Base-by-base conservation (phyloP, 2,329 filamentous ascomycete genomes). In the Tolypocladium endophyticum region DNA sequence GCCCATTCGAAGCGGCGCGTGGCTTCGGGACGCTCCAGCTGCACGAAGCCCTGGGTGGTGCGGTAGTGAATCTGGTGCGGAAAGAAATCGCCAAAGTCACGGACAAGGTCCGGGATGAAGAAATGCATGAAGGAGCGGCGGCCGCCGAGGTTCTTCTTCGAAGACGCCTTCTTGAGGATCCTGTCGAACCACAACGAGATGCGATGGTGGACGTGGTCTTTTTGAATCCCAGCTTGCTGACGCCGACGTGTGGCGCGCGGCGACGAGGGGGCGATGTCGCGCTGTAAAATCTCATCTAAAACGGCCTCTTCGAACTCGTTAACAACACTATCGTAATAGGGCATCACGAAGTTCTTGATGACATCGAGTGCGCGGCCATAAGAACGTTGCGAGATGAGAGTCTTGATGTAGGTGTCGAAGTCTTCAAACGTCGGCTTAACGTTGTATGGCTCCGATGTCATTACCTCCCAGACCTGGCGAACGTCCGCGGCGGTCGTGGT, bases 361-460 rank as follows among this genome's bases (percentile, higher is more conserved):
- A 73, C 68, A 12, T 66, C 62, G 47, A 77, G 63, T 5, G 77
- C 74, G 38, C 60, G 68, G 36, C 64, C 66, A 28, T 72, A 61
- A 28, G 58, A 61, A 18, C 66, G 65, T 57, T 65, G 62, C 14
- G 59, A 56, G 58, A 81, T 69, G 41, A 78, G 71, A 0, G 70
- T 65, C 56, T 76, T 75, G 67, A 78, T 67, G 62, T 76, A 70
- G 53, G 75, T 66, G 64, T 77, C 72, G 69, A 82, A 82, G 70
- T 87, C 81, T 18, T 79, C 72, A 61, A 89, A 78, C 0, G 76
- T 81, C 0, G 87, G 85, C 9, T 73, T 64, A 55, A 87, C 69
- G 59, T 79, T 77, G 72, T 85, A 83, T 0, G 83, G 83, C n/a
- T 74, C 69, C 4, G 77, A 74, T 0, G 75, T 83, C 82, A 90